These are phyloP conservation scores for Trichoderma erinaceum DNA, from an alignment of 495 filamentous ascomycete genomes.

Conservation along the genomic window DNA sequence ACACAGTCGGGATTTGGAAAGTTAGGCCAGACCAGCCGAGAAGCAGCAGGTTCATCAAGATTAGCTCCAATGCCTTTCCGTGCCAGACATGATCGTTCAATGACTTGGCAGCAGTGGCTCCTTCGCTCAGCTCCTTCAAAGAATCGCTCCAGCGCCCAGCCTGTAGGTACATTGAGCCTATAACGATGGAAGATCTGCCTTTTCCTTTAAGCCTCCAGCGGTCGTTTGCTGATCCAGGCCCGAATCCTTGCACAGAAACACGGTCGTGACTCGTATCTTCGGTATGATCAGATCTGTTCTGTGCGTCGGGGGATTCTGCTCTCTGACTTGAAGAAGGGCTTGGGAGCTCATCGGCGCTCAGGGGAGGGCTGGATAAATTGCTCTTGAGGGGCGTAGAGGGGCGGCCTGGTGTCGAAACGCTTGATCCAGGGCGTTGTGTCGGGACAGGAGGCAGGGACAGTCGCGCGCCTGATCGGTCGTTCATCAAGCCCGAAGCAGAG, in stretches of 20 bases:
- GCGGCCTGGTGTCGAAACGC: constrained; percentile 43
- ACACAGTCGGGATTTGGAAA: constrained; percentile 65
- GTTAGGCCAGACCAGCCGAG: constrained; percentile 79
- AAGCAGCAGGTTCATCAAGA: constrained; percentile 74
- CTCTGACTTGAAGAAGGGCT: constrained; percentile 28
- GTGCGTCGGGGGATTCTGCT: constrained; percentile 13
- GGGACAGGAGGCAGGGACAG: constrained; percentile 72
- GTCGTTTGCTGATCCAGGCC: constrained; percentile 64
- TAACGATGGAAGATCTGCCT: constrained; percentile 69
- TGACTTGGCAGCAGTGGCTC: constrained; percentile 66
- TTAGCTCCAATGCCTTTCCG: constrained; percentile 86
- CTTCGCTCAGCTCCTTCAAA: constrained; percentile 75
- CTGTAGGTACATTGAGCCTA: constrained; percentile 81
- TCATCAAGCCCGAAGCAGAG: constrained; percentile 35
- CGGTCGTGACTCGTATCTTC: constrained; percentile 62
- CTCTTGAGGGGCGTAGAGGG: constrained; percentile 50
- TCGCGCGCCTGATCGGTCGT: constrained; percentile 40
- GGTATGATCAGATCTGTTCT: background rate
- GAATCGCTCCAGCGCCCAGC: constrained; percentile 89
- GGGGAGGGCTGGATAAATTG: constrained; percentile 51
- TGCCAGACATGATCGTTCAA: constrained; percentile 94
- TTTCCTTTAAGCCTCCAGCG: constrained; percentile 76
- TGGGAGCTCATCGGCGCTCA: constrained; percentile 67
- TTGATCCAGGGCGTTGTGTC: constrained; percentile 32
- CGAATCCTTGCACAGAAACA: constrained; percentile 78